phyloP scores from a whole-genome alignment of 331 rosid species.

The Quercus lobata region DNA sequence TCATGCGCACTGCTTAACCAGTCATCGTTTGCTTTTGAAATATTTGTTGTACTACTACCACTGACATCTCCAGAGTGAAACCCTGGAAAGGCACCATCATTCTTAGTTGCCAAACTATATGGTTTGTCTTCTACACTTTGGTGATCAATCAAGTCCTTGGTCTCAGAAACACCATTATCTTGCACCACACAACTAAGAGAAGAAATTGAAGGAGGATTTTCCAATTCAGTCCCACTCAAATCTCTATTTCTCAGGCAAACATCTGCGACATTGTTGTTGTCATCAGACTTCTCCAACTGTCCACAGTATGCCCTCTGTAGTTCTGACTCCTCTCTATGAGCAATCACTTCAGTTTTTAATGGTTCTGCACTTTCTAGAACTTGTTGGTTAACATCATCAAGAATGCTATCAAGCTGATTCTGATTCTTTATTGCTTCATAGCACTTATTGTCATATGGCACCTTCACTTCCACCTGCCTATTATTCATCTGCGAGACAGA shows the following conservation, averaged over 20 bases:
- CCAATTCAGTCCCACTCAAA: background rate
- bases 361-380: conserved; percentile 24
- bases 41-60: conserved; percentile 1
- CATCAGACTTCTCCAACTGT: conserved; percentile 28
- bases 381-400: conserved; percentile 13
- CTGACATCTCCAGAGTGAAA: conserved; percentile 13
- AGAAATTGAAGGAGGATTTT: background rate
- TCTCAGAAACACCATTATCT: background rate
- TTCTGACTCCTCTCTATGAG: conserved; percentile 26
- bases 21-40: conserved; percentile 6
- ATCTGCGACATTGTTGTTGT: conserved; percentile 2
- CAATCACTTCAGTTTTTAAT: conserved; percentile 11
- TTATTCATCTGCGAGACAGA: conserved; percentile 17
- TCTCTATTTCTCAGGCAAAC: background rate
- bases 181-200: conserved; percentile 1
- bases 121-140: conserved; percentile 29
- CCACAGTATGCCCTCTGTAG: conserved; percentile 12
- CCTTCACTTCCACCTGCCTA: conserved; percentile 21
- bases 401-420: conserved; percentile 15
- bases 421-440: conserved; percentile 17
- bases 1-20: conserved; percentile 14
- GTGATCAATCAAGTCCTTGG: conserved; percentile 4
- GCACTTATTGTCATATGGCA: conserved; percentile 10
- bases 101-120: conserved; percentile 5
- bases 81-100: conserved; percentile 21